Base-by-base conservation (phyloP, 2,329 filamentous ascomycete genomes). In the Elsinoe australis region DNA sequence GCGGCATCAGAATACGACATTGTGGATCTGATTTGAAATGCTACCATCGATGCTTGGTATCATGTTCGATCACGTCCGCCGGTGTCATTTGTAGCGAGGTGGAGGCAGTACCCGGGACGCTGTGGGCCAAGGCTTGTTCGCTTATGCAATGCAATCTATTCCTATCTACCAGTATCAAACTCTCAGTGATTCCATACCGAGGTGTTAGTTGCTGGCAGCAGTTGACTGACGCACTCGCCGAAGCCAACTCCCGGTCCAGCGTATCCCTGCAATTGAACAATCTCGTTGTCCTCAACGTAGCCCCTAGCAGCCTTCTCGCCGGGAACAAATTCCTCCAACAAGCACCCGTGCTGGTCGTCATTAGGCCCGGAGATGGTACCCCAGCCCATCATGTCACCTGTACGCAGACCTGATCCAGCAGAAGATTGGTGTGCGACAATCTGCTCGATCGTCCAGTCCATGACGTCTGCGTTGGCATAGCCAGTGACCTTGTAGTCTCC, bases 381-480 rank as follows among this genome's bases (percentile, higher is more conserved):
- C n/a, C 63, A 67, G 1, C 66, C 69, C 2, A 71, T 57, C 35
- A 71, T 52, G 56, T 71, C 68, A 7, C 68, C 69, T 1, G 65
- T 65, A 18, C 63, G 54, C 49, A 71, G 60, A 1, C 61, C 64
- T 51, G 66, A 70, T 2, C 66, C 67, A n/a, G 64, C 64, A 12
- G 65, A 61, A 0, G 67, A 63, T 44, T 71, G 67, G 50, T 71
- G 69, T 1, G 67, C 64, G 9, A 71, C 54, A 56, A 69, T 67
- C 45, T 71, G 68, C 39, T 66, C 61, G n/a, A 69, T 67, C 9
- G 68, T 70, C 68, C 68, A 71, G 46, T 70, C 69, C 57, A 71
- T 31, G 56, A 67, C 55, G 56, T 61, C 56, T 56, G 70, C 38
- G 45, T 64, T 62, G 49, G 56, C 58, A 3, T 52, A 54, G 21